These are phyloP conservation scores for Sporobolomyces phaffii DNA, from an alignment of 768 basidiomycete species.

Conservation along the genomic window DNA sequence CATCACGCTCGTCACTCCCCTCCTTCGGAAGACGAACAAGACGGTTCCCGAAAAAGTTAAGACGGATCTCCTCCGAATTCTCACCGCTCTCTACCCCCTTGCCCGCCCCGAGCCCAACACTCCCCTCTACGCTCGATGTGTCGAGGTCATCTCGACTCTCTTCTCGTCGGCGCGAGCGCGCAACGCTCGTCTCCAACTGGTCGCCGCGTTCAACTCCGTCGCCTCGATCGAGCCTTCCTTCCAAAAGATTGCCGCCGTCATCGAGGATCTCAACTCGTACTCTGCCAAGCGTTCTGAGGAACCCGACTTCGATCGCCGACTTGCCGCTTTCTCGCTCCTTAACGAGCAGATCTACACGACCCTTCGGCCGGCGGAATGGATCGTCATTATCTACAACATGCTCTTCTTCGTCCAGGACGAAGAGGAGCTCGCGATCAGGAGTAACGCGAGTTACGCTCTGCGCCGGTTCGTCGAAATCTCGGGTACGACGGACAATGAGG, in stretches of 20 bases:
- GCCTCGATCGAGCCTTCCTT: conserved; percentile 53
- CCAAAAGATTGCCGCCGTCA: conserved; percentile 52
- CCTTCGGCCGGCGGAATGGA: conserved; percentile 61
- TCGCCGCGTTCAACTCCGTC: conserved; percentile 59
- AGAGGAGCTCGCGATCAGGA: conserved; percentile 77
- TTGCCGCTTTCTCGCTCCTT: conserved; percentile 65
- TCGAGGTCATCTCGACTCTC: conserved; percentile 63
- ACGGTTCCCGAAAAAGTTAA: conserved; percentile 80
- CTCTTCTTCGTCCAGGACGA: conserved; percentile 82
- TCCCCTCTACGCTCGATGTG: conserved; percentile 47
- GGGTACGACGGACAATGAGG: conserved; percentile 43
- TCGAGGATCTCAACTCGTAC: conserved; percentile 73
- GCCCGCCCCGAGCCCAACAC: conserved; percentile 22
- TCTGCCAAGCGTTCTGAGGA: conserved; percentile 77
- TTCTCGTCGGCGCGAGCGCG: conserved; percentile 72
- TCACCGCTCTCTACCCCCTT: conserved; percentile 61
- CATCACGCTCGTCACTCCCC: conserved; percentile 65
- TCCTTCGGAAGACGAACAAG: conserved; percentile 70
- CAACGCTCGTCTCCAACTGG: conserved; percentile 62
- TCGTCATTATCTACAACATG: conserved; percentile 74
- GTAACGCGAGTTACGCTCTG: conserved; percentile 68
- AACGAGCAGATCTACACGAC: conserved; percentile 60
- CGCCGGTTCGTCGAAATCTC: conserved; percentile 65
- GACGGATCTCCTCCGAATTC: conserved; percentile 67
- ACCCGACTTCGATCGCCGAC: conserved; percentile 81